Base-by-base conservation (phyloP, 2,329 filamentous ascomycete species). In the Cordyceps pruinosa region DNA sequence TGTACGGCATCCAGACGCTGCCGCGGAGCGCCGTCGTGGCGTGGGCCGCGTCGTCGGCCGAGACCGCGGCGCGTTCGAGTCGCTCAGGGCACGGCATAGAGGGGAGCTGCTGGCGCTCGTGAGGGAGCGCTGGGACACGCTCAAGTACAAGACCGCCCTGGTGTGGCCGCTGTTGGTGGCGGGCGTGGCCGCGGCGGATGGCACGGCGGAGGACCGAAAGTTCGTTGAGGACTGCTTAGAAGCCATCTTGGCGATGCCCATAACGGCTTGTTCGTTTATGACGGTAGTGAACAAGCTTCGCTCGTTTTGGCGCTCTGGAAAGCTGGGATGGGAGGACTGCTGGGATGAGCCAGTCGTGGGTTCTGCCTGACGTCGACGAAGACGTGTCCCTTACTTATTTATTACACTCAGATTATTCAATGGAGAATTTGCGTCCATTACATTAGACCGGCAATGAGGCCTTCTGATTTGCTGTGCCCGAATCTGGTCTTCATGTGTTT, bases 341-440 rank as follows among this genome's bases (percentile, higher is more conserved):
- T 51, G 48, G 48, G 48, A 51, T 41, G 48, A 51, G 48, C 48
- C 48, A 15, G 15, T 12, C 25, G 48, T 51, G 34, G 34, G 48
- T n/a, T 39, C 48, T 51, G 48, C 34, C 12, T 51, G 7, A 49
- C n/a, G 21, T 25, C n/a, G 17, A 25, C n/a, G 15, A 6, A 12
- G 3, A 12, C 25, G 13, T 35, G 30, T 12, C 23, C 32, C 7
- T 17, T 12, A 5, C 7, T n/a, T 25, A 10, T 10, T 13, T 37
- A n/a, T 2, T n/a, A n/a, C 21, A 37, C 9, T 5, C 21, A 23
- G 15, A 25, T 4, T 26, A 21, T 4, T n/a, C n/a, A n/a, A 25
- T 17, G 15, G 10, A 26, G 5, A 10, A 9, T 25, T 32, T 46
- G 17, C 13, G 34, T 21, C 26, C 2, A 45, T 9, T 7, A 9